A percentile compares a stretch with the other conserved stretches of the same genome.
These are phyloP conservation scores for Botryotinia globosa DNA, from an alignment of 2,329 filamentous ascomycete genomes.

Conservation along the genomic window DNA sequence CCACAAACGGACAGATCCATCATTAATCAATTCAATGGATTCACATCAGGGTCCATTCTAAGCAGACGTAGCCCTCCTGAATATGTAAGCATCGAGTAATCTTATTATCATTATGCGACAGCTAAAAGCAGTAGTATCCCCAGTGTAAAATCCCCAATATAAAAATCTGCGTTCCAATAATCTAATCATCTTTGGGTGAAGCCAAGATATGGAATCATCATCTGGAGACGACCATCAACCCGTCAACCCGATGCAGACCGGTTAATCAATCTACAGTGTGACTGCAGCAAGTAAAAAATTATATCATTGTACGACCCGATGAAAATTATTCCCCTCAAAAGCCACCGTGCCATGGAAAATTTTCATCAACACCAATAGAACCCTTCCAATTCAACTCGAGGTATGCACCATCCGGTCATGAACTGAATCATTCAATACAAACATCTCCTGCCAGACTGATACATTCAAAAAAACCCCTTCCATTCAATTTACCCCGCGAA, in stretches of 20 bases:
- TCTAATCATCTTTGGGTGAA: neutral
- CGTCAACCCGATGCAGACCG: neutral
- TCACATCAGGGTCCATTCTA: neutral
- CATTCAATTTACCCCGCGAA: conserved; percentile 14
- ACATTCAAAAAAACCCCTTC: neutral
- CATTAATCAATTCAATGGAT: neutral
- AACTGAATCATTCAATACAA: neutral
- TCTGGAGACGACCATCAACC: neutral
- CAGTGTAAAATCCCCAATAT: neutral
- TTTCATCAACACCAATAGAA: conserved; percentile 4
- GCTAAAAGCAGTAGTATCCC: neutral
- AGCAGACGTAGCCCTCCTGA: neutral
- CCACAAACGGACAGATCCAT: neutral
- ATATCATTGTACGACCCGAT: neutral
- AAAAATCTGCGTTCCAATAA: neutral
- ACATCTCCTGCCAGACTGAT: neutral
- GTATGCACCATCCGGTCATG: neutral
- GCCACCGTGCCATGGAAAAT: neutral
- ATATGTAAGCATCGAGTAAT: neutral
- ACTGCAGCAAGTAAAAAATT: neutral
- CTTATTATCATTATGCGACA: neutral
- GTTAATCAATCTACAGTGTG: neutral
- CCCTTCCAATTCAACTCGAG: neutral
- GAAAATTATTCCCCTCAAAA: conserved; percentile 4
- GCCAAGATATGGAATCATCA: neutral